Evolutionary conservation across 2,329 filamentous ascomycete genomes (phyloP).

Genomic region (Cytospora paraplurivora): DNA sequence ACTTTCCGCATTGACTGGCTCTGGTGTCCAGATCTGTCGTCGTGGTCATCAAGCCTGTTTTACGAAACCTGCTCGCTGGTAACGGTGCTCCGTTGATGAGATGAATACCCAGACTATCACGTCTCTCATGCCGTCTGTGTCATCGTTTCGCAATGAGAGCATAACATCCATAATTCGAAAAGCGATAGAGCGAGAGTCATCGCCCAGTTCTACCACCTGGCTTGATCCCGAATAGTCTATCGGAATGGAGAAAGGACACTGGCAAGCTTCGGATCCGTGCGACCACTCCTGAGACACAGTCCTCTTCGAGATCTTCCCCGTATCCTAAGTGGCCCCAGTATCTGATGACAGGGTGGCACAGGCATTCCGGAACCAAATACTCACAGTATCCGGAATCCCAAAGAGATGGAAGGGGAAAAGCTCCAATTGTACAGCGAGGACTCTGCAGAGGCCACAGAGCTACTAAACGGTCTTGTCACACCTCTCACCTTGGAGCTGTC

Average conservation of each 20-base stretch:
- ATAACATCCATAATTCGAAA: not conserved
- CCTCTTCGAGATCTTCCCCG: conserved; percentile 51
- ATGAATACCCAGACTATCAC: conserved; percentile 1
- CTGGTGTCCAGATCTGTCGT: conserved; percentile 37
- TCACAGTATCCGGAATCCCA: conserved; percentile 83
- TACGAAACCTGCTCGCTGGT: not conserved
- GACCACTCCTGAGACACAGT: conserved; percentile 48
- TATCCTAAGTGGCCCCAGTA: conserved; percentile 70
- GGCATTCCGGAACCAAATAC: conserved; percentile 78
- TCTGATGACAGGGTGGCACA: conserved; percentile 63
- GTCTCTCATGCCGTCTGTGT: not conserved
- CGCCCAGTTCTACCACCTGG: not conserved
- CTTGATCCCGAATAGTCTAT: conserved; percentile 7
- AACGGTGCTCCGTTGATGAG: not conserved
- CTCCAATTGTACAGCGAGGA: conserved; percentile 81
- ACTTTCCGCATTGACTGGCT: conserved; percentile 35
- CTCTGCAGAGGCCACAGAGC: conserved; percentile 70
- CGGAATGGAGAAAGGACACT: conserved; percentile 42
- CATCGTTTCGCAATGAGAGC: not conserved
- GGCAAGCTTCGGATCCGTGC: conserved; percentile 47
- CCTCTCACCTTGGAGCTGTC: conserved; percentile 61
- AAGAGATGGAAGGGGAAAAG: conserved; percentile 85
- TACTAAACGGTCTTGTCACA: conserved; percentile 71
- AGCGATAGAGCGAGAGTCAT: not conserved
- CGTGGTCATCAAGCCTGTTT: not conserved